A percentile compares a stretch with the other conserved stretches of the same genome.
These are phyloP conservation scores for Schwanniomyces pseudopolymorphus DNA, from an alignment of 805 yeast species.

Conservation along the genomic window DNA sequence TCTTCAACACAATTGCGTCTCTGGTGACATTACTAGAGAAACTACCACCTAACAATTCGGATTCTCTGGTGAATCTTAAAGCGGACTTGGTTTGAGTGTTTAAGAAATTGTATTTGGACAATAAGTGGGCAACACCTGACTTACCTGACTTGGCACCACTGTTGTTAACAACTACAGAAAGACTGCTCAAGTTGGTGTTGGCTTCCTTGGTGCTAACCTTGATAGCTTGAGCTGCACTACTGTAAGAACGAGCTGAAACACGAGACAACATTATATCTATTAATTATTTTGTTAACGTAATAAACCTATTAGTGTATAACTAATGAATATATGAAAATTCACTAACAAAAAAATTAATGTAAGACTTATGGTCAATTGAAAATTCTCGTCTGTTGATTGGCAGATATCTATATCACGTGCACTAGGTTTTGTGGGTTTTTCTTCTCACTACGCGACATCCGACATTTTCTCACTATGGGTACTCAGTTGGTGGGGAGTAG, in stretches of 20 bases:
- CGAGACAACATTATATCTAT: slow-evolving; percentile 38
- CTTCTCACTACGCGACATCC: too few relatives aligned
- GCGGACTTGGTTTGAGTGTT: slow-evolving; percentile 83
- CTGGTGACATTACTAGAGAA: slow-evolving; percentile 71
- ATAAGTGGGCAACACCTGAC: slow-evolving; percentile 84
- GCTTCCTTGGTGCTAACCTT: slow-evolving; percentile 58
- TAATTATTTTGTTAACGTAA: slow-evolving; percentile 3
- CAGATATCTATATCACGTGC: slow-evolving; percentile 11
- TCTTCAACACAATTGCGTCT: slow-evolving; percentile 77
- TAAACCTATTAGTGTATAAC: neutral
- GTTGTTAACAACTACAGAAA: slow-evolving; percentile 74
- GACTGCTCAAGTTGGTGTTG: slow-evolving; percentile 65
- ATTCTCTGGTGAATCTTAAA: slow-evolving; percentile 88
- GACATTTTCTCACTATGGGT: too few relatives aligned
- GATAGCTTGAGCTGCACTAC: slow-evolving; percentile 40
- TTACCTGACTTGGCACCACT: slow-evolving; percentile 78
- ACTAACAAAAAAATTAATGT: slow-evolving; percentile 1
- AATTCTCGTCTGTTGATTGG: slow-evolving; percentile 16
- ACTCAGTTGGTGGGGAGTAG: too few relatives aligned
- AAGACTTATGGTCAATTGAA: slow-evolving; percentile 6
- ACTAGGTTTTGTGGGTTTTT: neutral
- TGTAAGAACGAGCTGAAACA: slow-evolving; percentile 41
- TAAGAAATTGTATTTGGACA: slow-evolving; percentile 80
- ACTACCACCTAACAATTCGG: slow-evolving; percentile 88
- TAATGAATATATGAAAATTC: slow-evolving; percentile 1